Evolutionary conservation across 1,284 basidiomycete species (phyloP), one percentile per base, ranked within the genome.

Genomic region (Cutaneotrichosporon sp.): DNA sequence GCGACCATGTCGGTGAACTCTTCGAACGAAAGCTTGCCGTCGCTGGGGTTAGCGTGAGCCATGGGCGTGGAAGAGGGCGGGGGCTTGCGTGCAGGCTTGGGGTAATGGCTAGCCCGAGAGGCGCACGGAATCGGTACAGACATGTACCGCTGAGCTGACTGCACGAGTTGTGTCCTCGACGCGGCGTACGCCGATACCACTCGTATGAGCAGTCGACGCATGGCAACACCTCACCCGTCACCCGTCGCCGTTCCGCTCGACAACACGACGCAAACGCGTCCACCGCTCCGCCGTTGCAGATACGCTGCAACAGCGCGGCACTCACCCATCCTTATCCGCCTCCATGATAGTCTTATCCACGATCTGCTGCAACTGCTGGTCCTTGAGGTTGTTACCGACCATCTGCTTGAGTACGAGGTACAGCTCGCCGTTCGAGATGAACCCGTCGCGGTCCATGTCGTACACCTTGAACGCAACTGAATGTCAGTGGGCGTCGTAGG

Each of bases 311-410:
- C 26, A 3, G 14, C 4, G 2, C 36, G 7, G 18, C 3, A 17
- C 47, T 34, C 47, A 49, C 47, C 80, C 91, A 69, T 99, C 91
- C 73, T 90, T 88, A 73, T 99, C 94, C 15, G 93, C 94, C 77
- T 98, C 94, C 90, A 98, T 94, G 73, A 99, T 98, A 15, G 94
- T 98, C 80, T 99, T 99, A 77, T 99, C 96, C 10, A 98, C 96
- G 62, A 99, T 99, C 76, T 98, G 94, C 75, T 99, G 96, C 61
- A 98, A 77, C 79, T 98, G 96, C 73, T 96, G 90, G 75, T 99
- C 96, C 87, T 98, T 97, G 67, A 97, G 78, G 76, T 98, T 98
- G 75, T 90, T 97, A 34, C 94, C 94, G 41, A 98, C 96, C 94
- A 99, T 99, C 90, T 98, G 97, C 80, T 98, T 99, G 60, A 99